Base-by-base conservation (phyloP, 495 filamentous ascomycete species). In the Opeltia flavorubescens region DNA sequence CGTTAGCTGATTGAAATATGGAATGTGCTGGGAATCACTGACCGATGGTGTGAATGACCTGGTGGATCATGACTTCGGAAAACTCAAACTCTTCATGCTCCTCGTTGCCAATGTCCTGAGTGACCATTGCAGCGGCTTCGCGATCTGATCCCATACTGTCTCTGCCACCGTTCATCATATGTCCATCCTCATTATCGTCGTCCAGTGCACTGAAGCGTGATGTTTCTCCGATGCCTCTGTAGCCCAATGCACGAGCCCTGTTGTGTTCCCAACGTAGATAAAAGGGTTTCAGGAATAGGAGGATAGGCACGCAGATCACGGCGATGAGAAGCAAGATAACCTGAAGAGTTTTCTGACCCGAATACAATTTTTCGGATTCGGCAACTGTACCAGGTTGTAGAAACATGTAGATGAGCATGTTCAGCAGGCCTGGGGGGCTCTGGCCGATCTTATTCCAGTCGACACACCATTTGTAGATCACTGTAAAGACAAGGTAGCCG, bases 321-420 rank as follows among this genome's bases (percentile, higher is more conserved):
- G 91, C 91, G 33, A 96, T 60, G 30, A 95, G 71, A n/a, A 96
- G 64, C 18, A 99, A 68, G 28, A 81, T 57, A 17, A 84, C 64
- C 62, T 99, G 91, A 2, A 99, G 71, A 0, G 50, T 51, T 5
- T 62, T 67, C 62, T 99, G 91, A 44, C 85, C 85, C 17, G 62
- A 61, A 57, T 91, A 99, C 5, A 99, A 72, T 43, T 67, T 72
- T 45, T 79, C 75, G 13, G 65, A 60, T 15, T 52, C 40, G 35
- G 82, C 76, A 39, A 96, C 67, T 0, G 60, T 82, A 21, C 86
- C 86, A 4, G 91, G 91, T 44, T 78, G 76, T 43, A 99, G 68
- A 70, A 99, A 96, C 91, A 99, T 99, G 75, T 94, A 94, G 59
- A 99, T 99, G 53, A 99, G 72, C 88, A 95, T 95, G 74, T 99